Conservation (phyloP, 495 filamentous ascomycete species). For the Amphirosellinia nigrospora region DNA sequence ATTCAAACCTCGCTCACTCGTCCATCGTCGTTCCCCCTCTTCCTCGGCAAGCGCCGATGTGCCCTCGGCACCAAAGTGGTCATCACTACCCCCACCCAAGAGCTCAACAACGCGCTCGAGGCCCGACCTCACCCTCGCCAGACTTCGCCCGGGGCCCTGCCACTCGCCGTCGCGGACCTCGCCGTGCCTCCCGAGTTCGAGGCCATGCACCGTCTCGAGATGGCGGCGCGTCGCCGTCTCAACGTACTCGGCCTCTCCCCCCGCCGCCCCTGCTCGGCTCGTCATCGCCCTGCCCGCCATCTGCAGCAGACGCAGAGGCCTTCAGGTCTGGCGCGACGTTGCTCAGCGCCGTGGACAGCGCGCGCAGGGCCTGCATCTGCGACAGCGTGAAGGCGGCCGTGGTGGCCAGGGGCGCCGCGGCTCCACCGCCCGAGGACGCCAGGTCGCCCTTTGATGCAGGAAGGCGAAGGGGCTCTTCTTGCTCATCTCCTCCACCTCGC, state of each 20-base stretch:
- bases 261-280: conserved; percentile 39
- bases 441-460: conserved; percentile 52
- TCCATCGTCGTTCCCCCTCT: conserved; percentile 36
- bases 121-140: conserved; percentile 54
- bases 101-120: conserved; percentile 54
- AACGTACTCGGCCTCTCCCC: conserved; percentile 75
- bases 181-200: conserved; percentile 61
- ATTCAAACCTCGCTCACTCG: conserved; percentile 34
- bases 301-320: conserved; percentile 34
- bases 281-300: conserved; percentile 37
- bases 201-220: conserved; percentile 58
- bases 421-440: conserved; percentile 45
- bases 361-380: conserved; percentile 79
- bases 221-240: conserved; percentile 68
- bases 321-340: conserved; percentile 63
- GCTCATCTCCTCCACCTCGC: conserved; percentile 18
- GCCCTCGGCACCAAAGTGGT: neutral
- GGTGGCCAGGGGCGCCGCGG: conserved; percentile 66
- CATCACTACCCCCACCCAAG: conserved; percentile 38
- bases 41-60: conserved; percentile 23
- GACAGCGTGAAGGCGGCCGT: conserved; percentile 79
- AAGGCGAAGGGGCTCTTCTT: conserved; percentile 54
- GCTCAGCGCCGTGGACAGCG: conserved; percentile 66
- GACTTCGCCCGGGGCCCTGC: conserved; percentile 50
- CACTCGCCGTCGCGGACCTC: conserved; percentile 65